Percentiles rank a stretch among this genome's conserved stretches.
Conservation (phyloP, 83 land plant species). For the Thuja plicata region DNA sequence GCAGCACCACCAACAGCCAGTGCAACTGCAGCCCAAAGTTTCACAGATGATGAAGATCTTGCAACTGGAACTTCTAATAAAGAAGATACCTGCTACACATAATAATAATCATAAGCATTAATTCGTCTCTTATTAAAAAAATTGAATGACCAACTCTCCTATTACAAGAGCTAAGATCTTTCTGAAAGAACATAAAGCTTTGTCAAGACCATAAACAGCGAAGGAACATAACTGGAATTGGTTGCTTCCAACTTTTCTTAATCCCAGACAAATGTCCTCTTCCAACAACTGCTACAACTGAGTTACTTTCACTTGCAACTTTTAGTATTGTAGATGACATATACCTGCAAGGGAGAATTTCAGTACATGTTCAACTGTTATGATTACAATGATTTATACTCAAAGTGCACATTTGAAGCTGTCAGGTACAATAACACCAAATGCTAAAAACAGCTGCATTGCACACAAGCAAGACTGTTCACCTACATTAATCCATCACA, state of each 20-base stretch:
- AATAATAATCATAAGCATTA: background rate
- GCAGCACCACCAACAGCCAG: conserved; percentile 64
- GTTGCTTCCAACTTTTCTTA: conserved; percentile 73
- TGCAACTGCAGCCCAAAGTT: conserved; percentile 45
- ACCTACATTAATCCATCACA: background rate
- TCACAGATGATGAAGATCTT: conserved; percentile 22
- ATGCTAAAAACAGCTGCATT: background rate
- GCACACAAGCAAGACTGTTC: background rate
- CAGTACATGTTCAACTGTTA: background rate
- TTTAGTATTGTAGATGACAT: conserved; percentile 74
- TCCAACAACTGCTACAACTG: conserved; percentile 98
- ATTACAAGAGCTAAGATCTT: background rate
- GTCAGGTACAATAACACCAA: background rate
- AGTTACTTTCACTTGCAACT: conserved; percentile 64
- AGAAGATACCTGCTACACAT: conserved; percentile 40
- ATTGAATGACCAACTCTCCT: background rate
- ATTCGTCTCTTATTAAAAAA: background rate
- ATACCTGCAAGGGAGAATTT: conserved; percentile 49
- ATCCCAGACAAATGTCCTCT: conserved; percentile 91
- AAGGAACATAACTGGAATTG: conserved; percentile 47
- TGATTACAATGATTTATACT: background rate
- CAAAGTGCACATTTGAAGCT: background rate
- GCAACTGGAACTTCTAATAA: conserved; percentile 55
- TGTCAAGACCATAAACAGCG: background rate
- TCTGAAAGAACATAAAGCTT: background rate